Conservation (phyloP, 768 basidiomycete species). For the Calocera cornea region DNA sequence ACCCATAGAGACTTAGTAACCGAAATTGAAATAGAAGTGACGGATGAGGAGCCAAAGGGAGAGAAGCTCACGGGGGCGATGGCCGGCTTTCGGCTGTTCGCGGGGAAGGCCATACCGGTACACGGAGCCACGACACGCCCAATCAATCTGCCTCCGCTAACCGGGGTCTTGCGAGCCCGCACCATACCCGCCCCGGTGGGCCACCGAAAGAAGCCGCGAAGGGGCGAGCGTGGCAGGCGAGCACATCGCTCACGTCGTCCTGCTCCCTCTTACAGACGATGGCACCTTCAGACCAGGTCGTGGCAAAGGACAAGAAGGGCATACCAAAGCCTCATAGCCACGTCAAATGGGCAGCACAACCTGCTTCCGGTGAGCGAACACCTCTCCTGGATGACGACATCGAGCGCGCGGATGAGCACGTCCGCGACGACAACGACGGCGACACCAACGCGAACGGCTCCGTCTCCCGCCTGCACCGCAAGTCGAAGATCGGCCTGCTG, state of each 20-base stretch:
- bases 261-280: not conserved
- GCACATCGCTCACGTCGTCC: too few species aligned
- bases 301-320: not conserved
- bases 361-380: conserved; percentile 1
- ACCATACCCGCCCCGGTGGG: not conserved
- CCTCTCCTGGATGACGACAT: conserved; percentile 2
- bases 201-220: not conserved
- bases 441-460: not conserved
- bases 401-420: not conserved
- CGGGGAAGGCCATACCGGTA: not conserved
- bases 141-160: not conserved
- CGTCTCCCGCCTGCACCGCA: not conserved
- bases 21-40: not conserved
- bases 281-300: not conserved
- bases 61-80: not conserved
- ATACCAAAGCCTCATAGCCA: not conserved
- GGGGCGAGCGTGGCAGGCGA: too few species aligned
- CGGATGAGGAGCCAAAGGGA: not conserved
- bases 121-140: not conserved
- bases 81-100: not conserved
- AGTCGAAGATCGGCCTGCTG: not conserved
- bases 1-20: not conserved
- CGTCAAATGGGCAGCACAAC: not conserved
- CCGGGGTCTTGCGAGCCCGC: not conserved
- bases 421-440: not conserved